A percentile compares a stretch with the other conserved stretches of the same genome.
phyloP scores from a whole-genome alignment of 176 grass and related monocot genomes.

The Aegilops umbellulata region DNA sequence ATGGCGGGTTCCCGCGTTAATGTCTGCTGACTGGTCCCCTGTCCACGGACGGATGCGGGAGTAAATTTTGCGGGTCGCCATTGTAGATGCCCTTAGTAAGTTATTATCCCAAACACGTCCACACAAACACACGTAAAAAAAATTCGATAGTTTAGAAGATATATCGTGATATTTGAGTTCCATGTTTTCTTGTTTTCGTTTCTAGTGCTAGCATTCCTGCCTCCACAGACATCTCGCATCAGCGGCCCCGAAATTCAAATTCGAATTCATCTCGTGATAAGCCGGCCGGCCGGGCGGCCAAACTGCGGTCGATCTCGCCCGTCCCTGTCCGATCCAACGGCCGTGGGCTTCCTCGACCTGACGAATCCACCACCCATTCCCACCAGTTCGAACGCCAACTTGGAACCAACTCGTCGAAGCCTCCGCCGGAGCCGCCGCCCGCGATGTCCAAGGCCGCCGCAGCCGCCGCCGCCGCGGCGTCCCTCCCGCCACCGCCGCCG shows the following conservation, averaged over 20 bases:
- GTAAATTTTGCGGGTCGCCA: no score
- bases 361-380: neutral
- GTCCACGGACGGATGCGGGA: no score
- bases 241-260: neutral
- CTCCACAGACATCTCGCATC: neutral
- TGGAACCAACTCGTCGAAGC: neutral
- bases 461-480: slow-evolving; percentile 46
- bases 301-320: neutral
- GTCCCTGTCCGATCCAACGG: slow-evolving; percentile 25
- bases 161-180: no score
- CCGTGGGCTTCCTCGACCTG: neutral
- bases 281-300: neutral
- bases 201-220: neutral
- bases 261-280: neutral
- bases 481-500: slow-evolving; percentile 58
- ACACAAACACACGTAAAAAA: no score
- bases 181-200: neutral
- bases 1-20: no score
- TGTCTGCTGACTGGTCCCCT: no score
- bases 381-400: neutral
- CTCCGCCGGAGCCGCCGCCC: neutral
- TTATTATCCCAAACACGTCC: no score
- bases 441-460: slow-evolving; percentile 70
- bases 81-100: no score
- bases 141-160: no score